Conservation (phyloP, 176 grass and related monocot species). For the Leersia perrieri region DNA sequence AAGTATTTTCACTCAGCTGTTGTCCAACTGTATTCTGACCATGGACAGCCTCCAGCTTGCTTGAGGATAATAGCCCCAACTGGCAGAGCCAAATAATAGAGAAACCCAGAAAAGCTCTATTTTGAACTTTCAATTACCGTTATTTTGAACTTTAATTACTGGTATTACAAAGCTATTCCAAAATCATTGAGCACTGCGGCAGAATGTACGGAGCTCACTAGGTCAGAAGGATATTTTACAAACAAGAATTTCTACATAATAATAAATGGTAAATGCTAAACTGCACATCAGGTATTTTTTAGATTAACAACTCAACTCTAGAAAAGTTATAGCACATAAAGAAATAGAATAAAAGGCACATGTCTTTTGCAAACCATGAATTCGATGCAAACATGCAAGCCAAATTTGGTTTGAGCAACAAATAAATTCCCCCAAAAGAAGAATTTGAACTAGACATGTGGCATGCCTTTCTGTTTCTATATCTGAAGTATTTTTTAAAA, state of each 20-base stretch:
- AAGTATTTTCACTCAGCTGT: not conserved
- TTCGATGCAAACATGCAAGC: not conserved
- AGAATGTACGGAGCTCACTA: not conserved
- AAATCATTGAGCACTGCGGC: not conserved
- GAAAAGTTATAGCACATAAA: not conserved
- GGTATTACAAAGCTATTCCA: conserved; percentile 5
- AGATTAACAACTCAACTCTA: too few relatives aligned
- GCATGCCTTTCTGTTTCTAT: not conserved
- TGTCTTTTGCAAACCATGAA: not conserved
- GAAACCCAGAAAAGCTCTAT: not conserved
- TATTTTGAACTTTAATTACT: too few relatives aligned
- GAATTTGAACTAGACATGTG: not conserved
- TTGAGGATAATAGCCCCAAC: not conserved
- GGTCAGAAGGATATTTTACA: not conserved
- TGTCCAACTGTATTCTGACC: not conserved
- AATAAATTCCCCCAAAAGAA: not conserved
- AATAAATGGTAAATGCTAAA: not conserved
- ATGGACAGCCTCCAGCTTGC: not conserved
- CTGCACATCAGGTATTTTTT: not conserved
- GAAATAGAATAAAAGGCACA: not conserved
- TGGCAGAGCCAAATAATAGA: not conserved
- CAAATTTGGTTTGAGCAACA: not conserved
- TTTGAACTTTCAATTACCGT: too few relatives aligned
- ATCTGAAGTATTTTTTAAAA: not conserved
- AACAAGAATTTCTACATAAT: not conserved